Base-by-base conservation (phyloP, 768 basidiomycete species). In the Pluteus cervinus region DNA sequence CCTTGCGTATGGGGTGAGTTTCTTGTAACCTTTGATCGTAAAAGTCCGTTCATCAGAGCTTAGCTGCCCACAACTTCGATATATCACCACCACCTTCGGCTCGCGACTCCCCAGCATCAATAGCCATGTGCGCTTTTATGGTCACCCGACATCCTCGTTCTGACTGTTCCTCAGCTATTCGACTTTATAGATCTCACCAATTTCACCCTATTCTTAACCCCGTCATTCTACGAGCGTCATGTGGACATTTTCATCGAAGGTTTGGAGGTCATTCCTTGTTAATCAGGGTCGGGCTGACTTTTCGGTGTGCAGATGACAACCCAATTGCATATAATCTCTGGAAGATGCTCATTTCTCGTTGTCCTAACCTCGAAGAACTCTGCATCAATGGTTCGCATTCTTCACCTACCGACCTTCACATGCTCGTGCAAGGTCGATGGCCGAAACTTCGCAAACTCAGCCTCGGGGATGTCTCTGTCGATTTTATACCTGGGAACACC, bases 281-380 rank as follows among this genome's bases (percentile, higher is more conserved):
- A 8, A 21, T 24, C 4, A 7, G 23, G 29, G 7, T 4, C 24
- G 22, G 14, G 17, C 17, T 36, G 2, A 25, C 17, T 26, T 30
- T 41, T 31, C 6, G 17, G 9, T 15, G n/a, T 33, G 21, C 49
- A 78, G 74, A 76, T 44, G 71, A 76, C 43, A 56, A 61, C 41
- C 68, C 76, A 2, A 62, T 70, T 16, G 74, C 68, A 39, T 63
- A 61, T 31, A 66, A 64, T 25, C 60, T 87, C 37, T 83, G 81
- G 79, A 69, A 76, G 43, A 84, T 88, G 85, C 68, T 87, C 32
- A 73, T 76, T 37, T 58, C 62, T 17, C 69, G 68, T 20, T 81
- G 78, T 48, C 81, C 79, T 1, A 66, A 80, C 46, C 68, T 88
- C 6, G 75, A 83, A 52, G 77, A 80, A 37, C 66, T 88, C 4